phyloP scores from a whole-genome alignment of 1,284 basidiomycete genomes.

The Rhodotorula sp. region DNA sequence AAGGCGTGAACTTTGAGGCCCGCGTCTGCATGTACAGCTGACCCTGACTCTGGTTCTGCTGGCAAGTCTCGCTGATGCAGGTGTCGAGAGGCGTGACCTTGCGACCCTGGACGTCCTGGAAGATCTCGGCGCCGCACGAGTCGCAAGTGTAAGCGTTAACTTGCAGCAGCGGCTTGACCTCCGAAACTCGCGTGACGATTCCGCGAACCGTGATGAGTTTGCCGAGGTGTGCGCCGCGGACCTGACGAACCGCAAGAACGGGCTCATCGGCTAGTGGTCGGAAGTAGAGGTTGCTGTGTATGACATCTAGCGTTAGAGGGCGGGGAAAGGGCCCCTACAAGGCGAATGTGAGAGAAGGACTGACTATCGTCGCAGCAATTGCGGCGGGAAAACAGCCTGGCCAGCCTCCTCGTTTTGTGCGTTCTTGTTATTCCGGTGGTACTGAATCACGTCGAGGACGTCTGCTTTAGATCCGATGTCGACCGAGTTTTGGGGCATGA shows the following conservation, averaged over 20 bases:
- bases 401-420: slow-evolving; percentile 65
- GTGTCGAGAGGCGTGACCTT: slow-evolving; percentile 84
- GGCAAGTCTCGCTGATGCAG: slow-evolving; percentile 79
- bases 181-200: slow-evolving; percentile 96
- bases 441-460: slow-evolving; percentile 90
- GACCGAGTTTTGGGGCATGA: slow-evolving; percentile 80
- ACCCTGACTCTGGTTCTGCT: slow-evolving; percentile 81
- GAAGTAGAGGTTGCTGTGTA: slow-evolving; percentile 83
- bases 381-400: slow-evolving; percentile 71
- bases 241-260: slow-evolving; percentile 82
- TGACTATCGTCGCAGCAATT: slow-evolving; percentile 89
- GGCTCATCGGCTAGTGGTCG: slow-evolving; percentile 69
- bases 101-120: slow-evolving; percentile 94
- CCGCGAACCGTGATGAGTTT: slow-evolving; percentile 92
- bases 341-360: slow-evolving; percentile 45
- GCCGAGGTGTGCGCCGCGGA: slow-evolving; percentile 80
- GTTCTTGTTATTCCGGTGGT: slow-evolving; percentile 86
- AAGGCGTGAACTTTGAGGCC: slow-evolving; percentile 93
- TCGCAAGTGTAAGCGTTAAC: slow-evolving; percentile 99
- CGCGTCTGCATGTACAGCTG: slow-evolving; percentile 98
- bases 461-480: slow-evolving; percentile 75
- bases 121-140: slow-evolving; percentile 95
- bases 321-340: too few relatives aligned
- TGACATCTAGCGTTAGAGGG: too few relatives aligned
- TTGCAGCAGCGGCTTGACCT: slow-evolving; percentile 94